Percentiles rank a stretch among this genome's conserved stretches.
phyloP scores from a whole-genome alignment of 768 basidiomycete species.

The Trametes cingulata region DNA sequence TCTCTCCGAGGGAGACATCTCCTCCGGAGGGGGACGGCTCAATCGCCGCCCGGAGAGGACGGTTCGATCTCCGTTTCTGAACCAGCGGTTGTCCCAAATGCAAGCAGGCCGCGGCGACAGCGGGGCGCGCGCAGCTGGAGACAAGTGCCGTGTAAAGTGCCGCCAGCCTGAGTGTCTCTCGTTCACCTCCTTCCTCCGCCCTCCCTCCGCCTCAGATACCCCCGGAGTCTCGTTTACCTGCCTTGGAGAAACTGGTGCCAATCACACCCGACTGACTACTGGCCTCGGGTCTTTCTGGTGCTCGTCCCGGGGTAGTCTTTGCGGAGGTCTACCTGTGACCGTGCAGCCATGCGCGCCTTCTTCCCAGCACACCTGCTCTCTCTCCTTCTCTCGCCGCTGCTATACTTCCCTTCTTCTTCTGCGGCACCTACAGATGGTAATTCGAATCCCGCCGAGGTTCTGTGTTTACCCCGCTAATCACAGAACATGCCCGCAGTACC shows the following conservation, averaged over 20 bases:
- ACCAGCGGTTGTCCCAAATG: too few species aligned
- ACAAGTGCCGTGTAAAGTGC: background rate
- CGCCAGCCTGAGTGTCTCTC: background rate
- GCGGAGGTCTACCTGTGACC: constrained; percentile 5
- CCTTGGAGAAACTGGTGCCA: background rate
- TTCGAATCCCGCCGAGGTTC: background rate
- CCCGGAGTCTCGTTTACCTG: background rate
- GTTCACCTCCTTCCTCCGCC: background rate
- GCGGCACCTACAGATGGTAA: constrained; percentile 33
- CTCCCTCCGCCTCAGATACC: background rate
- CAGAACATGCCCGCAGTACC: constrained; percentile 49
- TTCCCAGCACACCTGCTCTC: constrained; percentile 16
- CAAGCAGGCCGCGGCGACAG: too few species aligned
- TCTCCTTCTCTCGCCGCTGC: constrained; percentile 16
- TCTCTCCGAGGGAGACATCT: too few species aligned
- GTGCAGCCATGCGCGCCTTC: constrained; percentile 15
- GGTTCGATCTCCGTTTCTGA: too few species aligned
- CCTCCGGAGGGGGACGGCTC: too few species aligned
- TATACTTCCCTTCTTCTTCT: constrained; percentile 1
- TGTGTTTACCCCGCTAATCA: background rate
- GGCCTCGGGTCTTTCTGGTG: background rate
- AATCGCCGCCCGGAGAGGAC: too few species aligned
- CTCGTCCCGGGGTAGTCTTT: background rate
- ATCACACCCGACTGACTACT: background rate
- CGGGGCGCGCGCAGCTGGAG: too few species aligned